Base-by-base conservation (phyloP, 1,139 yeast species). In the Spencermartinsiella ligniputridi region DNA sequence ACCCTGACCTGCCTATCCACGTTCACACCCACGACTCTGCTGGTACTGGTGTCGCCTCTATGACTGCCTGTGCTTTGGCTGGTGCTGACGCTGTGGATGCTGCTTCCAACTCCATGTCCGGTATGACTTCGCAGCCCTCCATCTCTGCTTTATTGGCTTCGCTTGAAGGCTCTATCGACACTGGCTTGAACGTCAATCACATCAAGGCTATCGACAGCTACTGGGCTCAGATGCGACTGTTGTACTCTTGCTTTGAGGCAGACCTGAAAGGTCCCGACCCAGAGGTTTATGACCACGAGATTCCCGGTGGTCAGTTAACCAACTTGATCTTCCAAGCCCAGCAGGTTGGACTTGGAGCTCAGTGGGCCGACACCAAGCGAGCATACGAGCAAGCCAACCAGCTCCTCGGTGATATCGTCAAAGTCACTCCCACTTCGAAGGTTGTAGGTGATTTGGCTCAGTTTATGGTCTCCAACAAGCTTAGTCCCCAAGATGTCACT, bases 1-100 rank as follows among this genome's bases (percentile, higher is more conserved):
- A 87, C 69, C 98, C 99, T 43, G 79, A 87, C 61, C 76, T 94
- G 63, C 97, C 97, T 55, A 90, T 92, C 62, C 99, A 92, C 66
- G 97, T 92, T 40, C 99, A 92, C 71, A 90, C 98, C 33, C 99
- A 92, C 70, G 99, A 92, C 70, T 89, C 97, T 54, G 98, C 99
- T 37, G 99, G 98, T 73, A 94, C 98, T 44, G 99, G 96, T 70
- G 97, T 92, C 53, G 89, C 97, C 25, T 84, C 96, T 34, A 90
- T 92, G 95, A 83, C 84, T 53, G 96, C 94, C 4, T 83, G 90
- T 67, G 97, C 97, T 27, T 67, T 75, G 56, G 95, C 97, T 24
- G 99, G 99, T 62, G 98, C 97, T 35, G 98, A 94, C 71, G 95
- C 85, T 49, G 97, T 92, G 56, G 99, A 92, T 67, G 95, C 94